These are phyloP conservation scores for Lithocarpus polystachyus DNA, from an alignment of 306 rosid genomes.

Conservation along the genomic window DNA sequence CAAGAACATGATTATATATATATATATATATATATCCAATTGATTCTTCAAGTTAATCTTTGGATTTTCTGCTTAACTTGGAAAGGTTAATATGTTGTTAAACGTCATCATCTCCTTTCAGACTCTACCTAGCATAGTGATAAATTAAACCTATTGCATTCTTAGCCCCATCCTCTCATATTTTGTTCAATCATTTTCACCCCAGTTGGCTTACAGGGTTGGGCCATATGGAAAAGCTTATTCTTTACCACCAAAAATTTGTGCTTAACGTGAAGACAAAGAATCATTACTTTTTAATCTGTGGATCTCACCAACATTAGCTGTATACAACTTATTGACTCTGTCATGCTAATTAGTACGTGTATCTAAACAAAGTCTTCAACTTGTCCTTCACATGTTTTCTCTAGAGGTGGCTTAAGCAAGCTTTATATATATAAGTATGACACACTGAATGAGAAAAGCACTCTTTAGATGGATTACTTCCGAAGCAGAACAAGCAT, in stretches of 20 bases:
- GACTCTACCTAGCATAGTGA: background rate
- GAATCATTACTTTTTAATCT: background rate
- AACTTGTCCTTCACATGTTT: background rate
- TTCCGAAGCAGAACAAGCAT: background rate
- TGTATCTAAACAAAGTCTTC: background rate
- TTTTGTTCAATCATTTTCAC: background rate
- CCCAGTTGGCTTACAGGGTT: background rate
- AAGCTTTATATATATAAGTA: background rate
- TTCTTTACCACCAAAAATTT: background rate
- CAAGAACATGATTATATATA: background rate
- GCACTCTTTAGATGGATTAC: background rate
- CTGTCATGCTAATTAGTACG: background rate
- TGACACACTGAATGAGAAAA: background rate
- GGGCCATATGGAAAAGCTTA: background rate
- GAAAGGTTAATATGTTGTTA: background rate
- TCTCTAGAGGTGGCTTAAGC: background rate
- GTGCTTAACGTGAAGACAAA: conserved; percentile 9
- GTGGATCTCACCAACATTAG: background rate
- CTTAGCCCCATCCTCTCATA: background rate
- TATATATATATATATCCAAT: background rate
- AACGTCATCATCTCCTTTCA: background rate
- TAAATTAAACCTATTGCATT: background rate
- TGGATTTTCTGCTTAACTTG: background rate
- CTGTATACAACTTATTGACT: background rate
- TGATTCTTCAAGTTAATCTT: background rate